phyloP scores from a whole-genome alignment of 148 eudicot species.

The Cornus suecica region DNA sequence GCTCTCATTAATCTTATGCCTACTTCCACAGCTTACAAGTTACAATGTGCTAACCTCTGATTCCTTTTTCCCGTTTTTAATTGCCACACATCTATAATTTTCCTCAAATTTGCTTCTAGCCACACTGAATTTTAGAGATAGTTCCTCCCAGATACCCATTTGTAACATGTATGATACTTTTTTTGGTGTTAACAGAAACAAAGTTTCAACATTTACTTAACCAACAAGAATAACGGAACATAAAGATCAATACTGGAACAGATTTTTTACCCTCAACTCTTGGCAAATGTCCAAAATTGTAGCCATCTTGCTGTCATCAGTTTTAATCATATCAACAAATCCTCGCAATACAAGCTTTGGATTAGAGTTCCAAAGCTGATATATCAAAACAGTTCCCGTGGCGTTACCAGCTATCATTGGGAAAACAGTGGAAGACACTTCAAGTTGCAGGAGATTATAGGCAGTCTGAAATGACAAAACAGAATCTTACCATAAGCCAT shows the following conservation, averaged over 20 bases:
- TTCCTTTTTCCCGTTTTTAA: no score
- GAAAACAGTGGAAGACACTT: constrained; percentile 9
- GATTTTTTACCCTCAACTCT: constrained; percentile 11
- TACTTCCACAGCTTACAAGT: no score
- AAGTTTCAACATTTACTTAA: not conserved
- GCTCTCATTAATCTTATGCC: not conserved
- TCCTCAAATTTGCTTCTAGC: no score
- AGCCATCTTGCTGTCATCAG: constrained; percentile 4
- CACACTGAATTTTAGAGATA: no score
- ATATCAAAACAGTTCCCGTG: not conserved
- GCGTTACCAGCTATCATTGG: constrained; percentile 1
- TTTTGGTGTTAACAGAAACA: not conserved
- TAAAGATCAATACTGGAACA: not conserved
- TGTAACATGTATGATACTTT: no score
- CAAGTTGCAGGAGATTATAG: constrained; percentile 9
- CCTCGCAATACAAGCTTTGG: constrained; percentile 3
- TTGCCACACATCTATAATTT: no score
- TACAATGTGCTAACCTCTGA: no score
- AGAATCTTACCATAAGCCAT: not conserved
- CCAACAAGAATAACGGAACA: not conserved
- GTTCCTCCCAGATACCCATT: no score
- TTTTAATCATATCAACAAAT: not conserved
- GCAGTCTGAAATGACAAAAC: constrained; percentile 8
- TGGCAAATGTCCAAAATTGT: constrained; percentile 12
- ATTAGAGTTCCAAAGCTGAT: constrained; percentile 11